These are phyloP conservation scores for Daldinia bambusicola DNA, from an alignment of 495 filamentous ascomycete species.

Conservation along the genomic window DNA sequence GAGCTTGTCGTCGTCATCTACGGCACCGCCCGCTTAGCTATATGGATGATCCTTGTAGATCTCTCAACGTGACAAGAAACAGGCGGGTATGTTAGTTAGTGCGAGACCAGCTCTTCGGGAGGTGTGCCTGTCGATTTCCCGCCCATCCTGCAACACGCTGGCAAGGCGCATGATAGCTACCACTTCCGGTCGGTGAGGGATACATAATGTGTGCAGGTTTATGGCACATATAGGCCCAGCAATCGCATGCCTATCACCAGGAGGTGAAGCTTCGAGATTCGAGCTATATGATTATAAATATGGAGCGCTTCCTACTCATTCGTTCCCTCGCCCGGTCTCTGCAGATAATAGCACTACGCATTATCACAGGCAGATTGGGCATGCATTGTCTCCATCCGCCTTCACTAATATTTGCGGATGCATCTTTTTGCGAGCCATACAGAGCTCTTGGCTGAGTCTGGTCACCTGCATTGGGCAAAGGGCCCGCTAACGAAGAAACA, in stretches of 20 bases:
- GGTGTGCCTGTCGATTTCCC: slow-evolving; percentile 44
- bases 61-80: slow-evolving; percentile 22
- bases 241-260: neutral
- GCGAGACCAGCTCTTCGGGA: slow-evolving; percentile 38
- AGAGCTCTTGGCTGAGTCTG: slow-evolving; percentile 15
- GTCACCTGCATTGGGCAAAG: slow-evolving; percentile 18
- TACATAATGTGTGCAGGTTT: neutral
- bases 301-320: slow-evolving; percentile 23
- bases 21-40: slow-evolving; percentile 40
- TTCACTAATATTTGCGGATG: slow-evolving; percentile 21
- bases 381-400: slow-evolving; percentile 16
- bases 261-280: slow-evolving; percentile 32
- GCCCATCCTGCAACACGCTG: slow-evolving; percentile 29
- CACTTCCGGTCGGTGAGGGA: slow-evolving; percentile 36
- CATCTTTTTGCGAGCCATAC: slow-evolving; percentile 24
- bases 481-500: slow-evolving; percentile 31
- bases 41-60: slow-evolving; percentile 30
- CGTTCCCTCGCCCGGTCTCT: slow-evolving; percentile 35
- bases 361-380: slow-evolving; percentile 24
- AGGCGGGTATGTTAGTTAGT: slow-evolving; percentile 18
- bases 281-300: slow-evolving; percentile 28
- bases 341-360: slow-evolving; percentile 21
- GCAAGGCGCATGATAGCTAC: slow-evolving; percentile 27
- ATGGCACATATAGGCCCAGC: too few relatives aligned
- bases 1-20: slow-evolving; percentile 28